These are phyloP conservation scores for Phytophthora crassamura DNA, from an alignment of 352 stramenopile species.

Conservation along the genomic window DNA sequence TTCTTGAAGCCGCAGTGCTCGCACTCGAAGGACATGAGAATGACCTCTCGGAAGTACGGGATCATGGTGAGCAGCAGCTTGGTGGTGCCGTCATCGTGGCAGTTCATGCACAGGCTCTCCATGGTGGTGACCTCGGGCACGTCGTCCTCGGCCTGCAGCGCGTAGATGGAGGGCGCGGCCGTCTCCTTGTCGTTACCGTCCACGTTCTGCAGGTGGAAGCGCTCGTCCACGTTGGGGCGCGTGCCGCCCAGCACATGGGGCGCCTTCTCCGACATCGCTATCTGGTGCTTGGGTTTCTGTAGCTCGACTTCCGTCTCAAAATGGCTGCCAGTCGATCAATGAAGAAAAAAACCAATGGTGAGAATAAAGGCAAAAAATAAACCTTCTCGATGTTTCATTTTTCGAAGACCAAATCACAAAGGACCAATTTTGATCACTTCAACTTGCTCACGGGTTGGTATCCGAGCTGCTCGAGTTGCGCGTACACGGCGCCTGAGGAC, in stretches of 20 bases:
- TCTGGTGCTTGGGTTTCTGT: too few relatives aligned
- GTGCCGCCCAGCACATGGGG: conserved; percentile 63
- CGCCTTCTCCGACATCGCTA: conserved; percentile 66
- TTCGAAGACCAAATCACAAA: too few relatives aligned
- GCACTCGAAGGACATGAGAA: conserved; percentile 94
- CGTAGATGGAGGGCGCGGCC: conserved; percentile 43
- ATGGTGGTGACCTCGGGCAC: conserved; percentile 66
- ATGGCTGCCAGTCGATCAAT: conserved; percentile 23
- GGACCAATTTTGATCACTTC: conserved; percentile 4
- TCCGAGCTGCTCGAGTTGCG: conserved; percentile 24
- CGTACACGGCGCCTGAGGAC: conserved; percentile 27
- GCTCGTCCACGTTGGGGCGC: conserved; percentile 61
- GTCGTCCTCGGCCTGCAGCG: conserved; percentile 57
- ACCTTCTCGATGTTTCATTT: too few relatives aligned
- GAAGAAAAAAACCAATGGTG: neutral
- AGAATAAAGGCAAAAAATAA: too few relatives aligned
- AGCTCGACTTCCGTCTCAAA: conserved; percentile 10
- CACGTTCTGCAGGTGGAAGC: conserved; percentile 49
- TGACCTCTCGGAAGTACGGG: conserved; percentile 95
- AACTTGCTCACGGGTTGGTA: conserved; percentile 2
- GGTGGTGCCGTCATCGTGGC: conserved; percentile 85
- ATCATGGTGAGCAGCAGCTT: conserved; percentile 93
- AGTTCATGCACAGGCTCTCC: conserved; percentile 92
- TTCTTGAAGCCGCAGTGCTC: conserved; percentile 87
- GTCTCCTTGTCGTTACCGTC: conserved; percentile 28